These are phyloP conservation scores for Diaporthe aspalathi DNA, from an alignment of 2,329 filamentous ascomycete species.

Conservation along the genomic window DNA sequence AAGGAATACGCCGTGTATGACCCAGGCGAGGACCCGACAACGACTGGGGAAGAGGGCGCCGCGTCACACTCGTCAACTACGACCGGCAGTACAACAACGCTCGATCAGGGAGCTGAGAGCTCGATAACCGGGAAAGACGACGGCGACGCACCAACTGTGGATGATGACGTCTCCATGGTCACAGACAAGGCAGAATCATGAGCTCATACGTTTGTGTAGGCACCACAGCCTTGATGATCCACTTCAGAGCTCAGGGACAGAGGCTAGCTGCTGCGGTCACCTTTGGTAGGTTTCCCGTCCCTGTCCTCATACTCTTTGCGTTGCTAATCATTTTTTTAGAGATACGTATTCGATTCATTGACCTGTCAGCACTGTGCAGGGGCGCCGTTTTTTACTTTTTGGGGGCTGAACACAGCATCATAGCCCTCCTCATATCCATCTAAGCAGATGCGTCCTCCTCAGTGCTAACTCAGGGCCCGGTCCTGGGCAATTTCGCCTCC, in stretches of 20 bases:
- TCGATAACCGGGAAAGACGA: background rate
- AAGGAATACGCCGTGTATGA: constrained; percentile 23
- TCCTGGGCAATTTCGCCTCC: too few species aligned
- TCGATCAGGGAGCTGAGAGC: background rate
- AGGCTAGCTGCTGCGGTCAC: background rate
- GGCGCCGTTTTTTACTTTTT: background rate
- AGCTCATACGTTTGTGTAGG: constrained; percentile 9
- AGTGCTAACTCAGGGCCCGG: background rate
- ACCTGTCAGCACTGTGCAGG: background rate
- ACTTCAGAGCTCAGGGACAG: background rate
- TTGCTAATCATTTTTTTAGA: background rate
- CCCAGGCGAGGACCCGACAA: constrained; percentile 1
- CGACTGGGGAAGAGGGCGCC: constrained; percentile 4
- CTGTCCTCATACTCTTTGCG: background rate
- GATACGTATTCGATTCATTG: background rate
- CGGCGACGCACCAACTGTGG: background rate
- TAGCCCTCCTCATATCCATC: background rate
- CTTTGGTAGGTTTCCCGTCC: background rate
- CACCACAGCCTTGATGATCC: background rate
- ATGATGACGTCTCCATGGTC: constrained; percentile 9
- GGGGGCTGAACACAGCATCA: background rate
- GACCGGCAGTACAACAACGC: constrained; percentile 27
- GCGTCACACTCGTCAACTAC: constrained; percentile 24
- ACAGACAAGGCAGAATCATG: constrained; percentile 1
- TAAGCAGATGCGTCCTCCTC: background rate